Base-by-base conservation (phyloP, 169 alveolate species). In the Plasmodium knowlesi region DNA sequence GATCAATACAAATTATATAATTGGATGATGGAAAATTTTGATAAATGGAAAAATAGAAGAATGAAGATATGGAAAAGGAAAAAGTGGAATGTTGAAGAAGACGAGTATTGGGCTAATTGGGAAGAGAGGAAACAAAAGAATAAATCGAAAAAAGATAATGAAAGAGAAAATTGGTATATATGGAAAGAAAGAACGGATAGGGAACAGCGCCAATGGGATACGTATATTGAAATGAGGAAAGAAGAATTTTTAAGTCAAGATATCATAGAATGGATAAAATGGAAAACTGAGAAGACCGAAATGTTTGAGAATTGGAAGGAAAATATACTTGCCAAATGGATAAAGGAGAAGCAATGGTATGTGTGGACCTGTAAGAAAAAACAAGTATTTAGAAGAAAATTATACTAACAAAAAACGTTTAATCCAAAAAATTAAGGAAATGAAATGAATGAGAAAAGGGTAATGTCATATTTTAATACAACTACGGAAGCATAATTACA, bases 141-240 rank as follows among this genome's bases (percentile, higher is more conserved):
- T 19, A 37, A 28, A 19, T 76, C 83, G 32, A 76, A 32, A 76
- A 6, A 5, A 19, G 0, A 0, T 0, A 76, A 0, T 50, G 61
- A 25, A 6, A 76, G 16, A 32, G 30, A 14, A 25, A 32, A 76
- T 39, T 76, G 83, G 83, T 9, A 6, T 9, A 5, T 37, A 28
- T 76, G 83, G 83, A 76, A 76, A 76, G 54, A 76, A 2, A 76
- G 83, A 76, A 76, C 41, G 3, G 61, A 76, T n/a, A 25, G 83
- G 9, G 83, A 76, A 76, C 9, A 39, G 83, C 22, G 10, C 32
- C n/a, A 32, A 32, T 76, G 83, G 83, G 28, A 76, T 2, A 25
- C 16, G 50, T 76, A 5, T 39, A 76, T 10, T 19, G 83, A 76
- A 28, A 30, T 2, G 83, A 28, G 16, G 32, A 32, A 32, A 32